Conservation (phyloP, 2,329 filamentous ascomycete species). For the Beauveria sp. region DNA sequence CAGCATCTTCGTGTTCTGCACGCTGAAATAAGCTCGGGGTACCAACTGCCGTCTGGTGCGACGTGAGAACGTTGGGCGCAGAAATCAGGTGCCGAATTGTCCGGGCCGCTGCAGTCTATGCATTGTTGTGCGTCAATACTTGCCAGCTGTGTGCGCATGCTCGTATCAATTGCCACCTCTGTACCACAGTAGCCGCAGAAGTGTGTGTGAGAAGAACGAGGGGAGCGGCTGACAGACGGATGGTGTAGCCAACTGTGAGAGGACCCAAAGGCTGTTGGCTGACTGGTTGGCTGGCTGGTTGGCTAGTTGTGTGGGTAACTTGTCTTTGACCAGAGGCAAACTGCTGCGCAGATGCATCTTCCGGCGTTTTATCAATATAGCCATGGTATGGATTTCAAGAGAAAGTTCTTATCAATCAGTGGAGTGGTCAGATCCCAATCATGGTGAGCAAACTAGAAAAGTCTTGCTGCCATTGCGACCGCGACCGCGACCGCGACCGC, state of each 20-base stretch:
- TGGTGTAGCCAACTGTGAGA: background rate
- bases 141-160: background rate
- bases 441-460: background rate
- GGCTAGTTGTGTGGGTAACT: background rate
- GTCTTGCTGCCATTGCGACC: background rate
- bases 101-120: background rate
- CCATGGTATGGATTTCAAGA: background rate
- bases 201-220: background rate
- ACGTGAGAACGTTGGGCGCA: background rate
- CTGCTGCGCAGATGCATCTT: too few species aligned
- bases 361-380: background rate
- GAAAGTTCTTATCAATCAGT: background rate
- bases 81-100: background rate
- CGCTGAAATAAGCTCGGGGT: background rate
- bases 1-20: constrained; percentile 9
- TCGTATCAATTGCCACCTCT: background rate
- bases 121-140: background rate
- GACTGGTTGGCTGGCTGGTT: too few species aligned
- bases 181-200: background rate
- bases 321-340: background rate
- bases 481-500: background rate
- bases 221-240: background rate
- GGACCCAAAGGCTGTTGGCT: background rate
- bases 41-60: background rate
- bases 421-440: too few species aligned